These are phyloP conservation scores for Pilaira anomala DNA, from an alignment of 192 early-diverging fungal genomes.

Conservation along the genomic window DNA sequence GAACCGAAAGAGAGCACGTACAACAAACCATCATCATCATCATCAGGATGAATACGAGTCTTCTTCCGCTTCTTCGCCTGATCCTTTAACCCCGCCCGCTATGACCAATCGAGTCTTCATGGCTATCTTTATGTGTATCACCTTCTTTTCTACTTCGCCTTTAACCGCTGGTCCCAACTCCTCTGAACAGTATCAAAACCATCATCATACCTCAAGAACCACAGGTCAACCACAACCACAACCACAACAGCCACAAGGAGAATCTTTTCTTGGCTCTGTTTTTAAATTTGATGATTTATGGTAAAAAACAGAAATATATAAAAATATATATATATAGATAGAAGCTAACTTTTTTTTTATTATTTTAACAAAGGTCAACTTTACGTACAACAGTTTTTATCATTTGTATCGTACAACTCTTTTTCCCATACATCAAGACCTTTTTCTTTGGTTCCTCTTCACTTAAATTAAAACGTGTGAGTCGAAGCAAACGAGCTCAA, in stretches of 20 bases:
- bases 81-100: conserved; percentile 31
- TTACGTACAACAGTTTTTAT: conserved; percentile 17
- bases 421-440: conserved; percentile 16
- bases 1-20: conserved; percentile 12
- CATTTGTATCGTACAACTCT: conserved; percentile 16
- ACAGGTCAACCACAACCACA: no score
- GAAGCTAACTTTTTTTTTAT: not conserved
- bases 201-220: conserved; percentile 29
- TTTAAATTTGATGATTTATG: conserved; percentile 6
- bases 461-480: conserved; percentile 17
- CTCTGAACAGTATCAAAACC: conserved; percentile 25
- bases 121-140: conserved; percentile 59
- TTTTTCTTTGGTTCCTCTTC: conserved; percentile 9
- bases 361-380: conserved; percentile 7
- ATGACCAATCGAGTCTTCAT: conserved; percentile 46
- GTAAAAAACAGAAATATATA: no score
- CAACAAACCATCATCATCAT: not conserved
- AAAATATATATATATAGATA: no score
- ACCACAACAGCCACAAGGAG: no score
- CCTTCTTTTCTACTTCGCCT: conserved; percentile 47
- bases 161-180: conserved; percentile 25
- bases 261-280: conserved; percentile 8
- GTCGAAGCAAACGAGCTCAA: not conserved
- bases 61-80: conserved; percentile 23
- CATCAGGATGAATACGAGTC: conserved; percentile 12